These are phyloP conservation scores for Cylindricascospora bacillispora DNA, from an alignment of 1,139 yeast genomes.

Conservation along the genomic window DNA sequence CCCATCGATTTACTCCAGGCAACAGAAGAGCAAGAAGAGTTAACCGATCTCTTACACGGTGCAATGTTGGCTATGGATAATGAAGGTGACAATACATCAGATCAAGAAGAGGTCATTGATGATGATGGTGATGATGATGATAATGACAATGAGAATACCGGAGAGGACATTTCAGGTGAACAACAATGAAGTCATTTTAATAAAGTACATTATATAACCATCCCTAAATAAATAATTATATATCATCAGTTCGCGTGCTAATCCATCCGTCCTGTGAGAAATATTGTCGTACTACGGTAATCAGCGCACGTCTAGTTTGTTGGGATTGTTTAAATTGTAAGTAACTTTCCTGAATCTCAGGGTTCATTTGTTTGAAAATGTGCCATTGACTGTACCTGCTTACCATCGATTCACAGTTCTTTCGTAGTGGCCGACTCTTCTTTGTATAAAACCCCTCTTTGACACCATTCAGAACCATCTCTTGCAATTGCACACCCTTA, in stretches of 20 bases:
- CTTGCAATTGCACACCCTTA: constrained; percentile 14
- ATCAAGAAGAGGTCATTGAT: constrained; percentile 19
- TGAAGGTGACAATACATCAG: constrained; percentile 19
- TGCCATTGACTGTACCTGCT: constrained; percentile 16
- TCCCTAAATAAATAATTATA: not conserved
- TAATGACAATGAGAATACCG: constrained; percentile 10
- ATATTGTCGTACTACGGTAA: constrained; percentile 5
- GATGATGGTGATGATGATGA: constrained; percentile 22
- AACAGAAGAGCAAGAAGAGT: constrained; percentile 33
- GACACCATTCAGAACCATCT: constrained; percentile 42
- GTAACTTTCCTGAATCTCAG: constrained; percentile 10
- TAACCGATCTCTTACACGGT: constrained; percentile 55
- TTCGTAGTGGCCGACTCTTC: constrained; percentile 30
- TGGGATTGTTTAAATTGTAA: constrained; percentile 16
- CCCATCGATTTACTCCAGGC: constrained; percentile 60
- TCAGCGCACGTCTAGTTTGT: constrained; percentile 9
- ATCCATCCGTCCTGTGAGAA: constrained; percentile 24
- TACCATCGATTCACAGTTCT: constrained; percentile 30
- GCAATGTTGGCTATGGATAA: constrained; percentile 59
- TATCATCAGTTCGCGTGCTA: constrained; percentile 16
- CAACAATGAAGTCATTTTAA: too few species aligned
- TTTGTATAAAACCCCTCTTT: constrained; percentile 39
- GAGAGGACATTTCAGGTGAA: not conserved
- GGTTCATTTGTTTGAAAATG: constrained; percentile 7
- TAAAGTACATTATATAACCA: not conserved